A percentile compares a stretch with the other conserved stretches of the same genome.
Evolutionary conservation across 2,329 filamentous ascomycete genomes (phyloP).

Genomic region (Cryphonectria japonica): DNA sequence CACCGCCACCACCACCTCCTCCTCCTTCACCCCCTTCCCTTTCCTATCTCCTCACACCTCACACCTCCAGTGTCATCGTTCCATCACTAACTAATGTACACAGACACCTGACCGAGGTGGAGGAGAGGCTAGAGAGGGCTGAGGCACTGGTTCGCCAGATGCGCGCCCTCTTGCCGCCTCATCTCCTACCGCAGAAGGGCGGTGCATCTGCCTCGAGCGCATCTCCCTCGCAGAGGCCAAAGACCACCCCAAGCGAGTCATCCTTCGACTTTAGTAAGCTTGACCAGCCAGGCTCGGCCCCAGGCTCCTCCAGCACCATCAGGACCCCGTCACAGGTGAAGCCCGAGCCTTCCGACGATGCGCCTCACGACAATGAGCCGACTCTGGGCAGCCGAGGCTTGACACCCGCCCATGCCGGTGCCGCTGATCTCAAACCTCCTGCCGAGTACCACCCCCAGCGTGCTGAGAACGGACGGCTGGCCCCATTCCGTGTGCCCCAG

Average conservation of each 20-base stretch:
- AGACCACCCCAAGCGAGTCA: slow-evolving; percentile 22
- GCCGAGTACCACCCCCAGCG: slow-evolving; percentile 17
- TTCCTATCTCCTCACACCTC: not conserved
- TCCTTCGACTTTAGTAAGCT: slow-evolving; percentile 29
- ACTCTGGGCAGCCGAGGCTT: slow-evolving; percentile 15
- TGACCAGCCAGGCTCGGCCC: slow-evolving; percentile 22
- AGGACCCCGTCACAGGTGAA: slow-evolving; percentile 25
- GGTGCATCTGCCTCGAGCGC: slow-evolving; percentile 23
- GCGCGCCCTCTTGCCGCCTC: slow-evolving; percentile 36
- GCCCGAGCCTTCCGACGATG: slow-evolving; percentile 29
- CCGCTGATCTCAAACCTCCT: slow-evolving; percentile 21
- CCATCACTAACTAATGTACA: slow-evolving; percentile 22
- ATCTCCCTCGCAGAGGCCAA: slow-evolving; percentile 20
- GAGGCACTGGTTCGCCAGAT: slow-evolving; percentile 40
- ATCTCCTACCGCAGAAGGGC: slow-evolving; percentile 30
- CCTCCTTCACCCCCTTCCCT: not conserved
- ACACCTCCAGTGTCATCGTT: not conserved
- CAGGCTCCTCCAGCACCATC: slow-evolving; percentile 21
- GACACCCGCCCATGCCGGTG: slow-evolving; percentile 15
- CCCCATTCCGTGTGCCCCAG: slow-evolving; percentile 29
- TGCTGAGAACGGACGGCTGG: slow-evolving; percentile 28
- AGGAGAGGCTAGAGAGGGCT: slow-evolving; percentile 44
- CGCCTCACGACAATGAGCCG: slow-evolving; percentile 21
- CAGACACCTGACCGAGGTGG: slow-evolving; percentile 49
- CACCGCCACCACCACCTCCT: not conserved